Evolutionary conservation across 768 basidiomycete genomes (phyloP), one percentile per base, ranked within the genome.

Genomic region (Boletus vinaceobasis): DNA sequence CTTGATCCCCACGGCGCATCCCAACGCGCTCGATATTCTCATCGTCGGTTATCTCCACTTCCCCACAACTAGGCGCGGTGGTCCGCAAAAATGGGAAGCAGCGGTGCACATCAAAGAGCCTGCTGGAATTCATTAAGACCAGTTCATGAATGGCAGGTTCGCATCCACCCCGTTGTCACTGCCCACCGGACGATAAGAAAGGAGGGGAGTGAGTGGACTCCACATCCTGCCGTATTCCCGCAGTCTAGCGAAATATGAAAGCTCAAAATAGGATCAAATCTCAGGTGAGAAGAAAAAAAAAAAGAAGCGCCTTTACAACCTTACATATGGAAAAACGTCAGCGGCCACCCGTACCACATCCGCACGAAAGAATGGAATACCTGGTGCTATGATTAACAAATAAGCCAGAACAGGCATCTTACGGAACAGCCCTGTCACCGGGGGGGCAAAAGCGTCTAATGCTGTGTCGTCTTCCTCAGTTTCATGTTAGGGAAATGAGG

Each of bases 341-440:
- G 53, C 49, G 26, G 49, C 36, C 52, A 52, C 43, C 53, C 44
- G 27, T 52, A 57, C 29, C 51, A 51, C 35, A 26, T 48, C 51
- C 54, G 14, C 47, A 53, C 31, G 42, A 45, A 53, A 31, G 29
- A 48, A 43, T 13, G 15, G 17, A 26, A 50, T 44, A 48, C 50
- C 48, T 58, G 19, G 10, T 21, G 36, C 19, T 7, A 38, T 31
- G 43, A 38, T 49, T 35, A 32, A 53, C 37, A 48, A 40, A 51
- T 37, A 37, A 29, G 19, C 51, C 47, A 23, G 35, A 49, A 59
- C 31, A 50, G 61, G 61, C 38, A 21, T 32, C 17, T 66, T 66
- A 66, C 66, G 65, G 21, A 50, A 63, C 38, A 21, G 29, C 40
- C 57, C 52, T 54, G 46, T 48, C 52, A 58, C 60, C 63, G 66